A percentile compares a stretch with the other conserved stretches of the same genome.
These are phyloP conservation scores for Penicillium longicatenatum DNA, from an alignment of 495 filamentous ascomycete species.

Conservation along the genomic window DNA sequence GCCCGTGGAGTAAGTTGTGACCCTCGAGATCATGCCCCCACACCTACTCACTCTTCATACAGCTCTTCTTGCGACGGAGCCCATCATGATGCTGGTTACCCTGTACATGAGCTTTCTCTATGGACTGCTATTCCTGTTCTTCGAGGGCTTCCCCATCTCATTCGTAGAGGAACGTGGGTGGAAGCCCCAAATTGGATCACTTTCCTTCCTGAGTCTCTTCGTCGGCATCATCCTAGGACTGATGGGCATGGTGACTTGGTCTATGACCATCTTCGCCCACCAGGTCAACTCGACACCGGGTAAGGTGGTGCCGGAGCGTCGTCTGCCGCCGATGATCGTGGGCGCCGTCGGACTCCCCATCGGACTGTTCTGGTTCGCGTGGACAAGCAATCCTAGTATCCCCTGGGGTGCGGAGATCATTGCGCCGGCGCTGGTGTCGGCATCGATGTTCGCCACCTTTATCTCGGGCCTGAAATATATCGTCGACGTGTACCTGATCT, in stretches of 20 bases:
- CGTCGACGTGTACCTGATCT: slow-evolving; percentile 54
- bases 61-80: slow-evolving; percentile 36
- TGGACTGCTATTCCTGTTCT: slow-evolving; percentile 44
- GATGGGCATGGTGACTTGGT: slow-evolving; percentile 20
- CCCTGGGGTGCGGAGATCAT: slow-evolving; percentile 41
- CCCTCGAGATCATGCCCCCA: too few relatives aligned
- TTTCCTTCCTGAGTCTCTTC: slow-evolving; percentile 58
- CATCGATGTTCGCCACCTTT: slow-evolving; percentile 18
- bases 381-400: slow-evolving; percentile 41
- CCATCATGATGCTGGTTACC: slow-evolving; percentile 40
- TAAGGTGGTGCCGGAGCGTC: slow-evolving; percentile 43
- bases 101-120: slow-evolving; percentile 43
- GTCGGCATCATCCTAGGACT: slow-evolving; percentile 38
- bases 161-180: slow-evolving; percentile 52
- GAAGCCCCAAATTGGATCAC: slow-evolving; percentile 40
- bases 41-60: neutral
- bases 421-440: slow-evolving; percentile 26
- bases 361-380: slow-evolving; percentile 60
- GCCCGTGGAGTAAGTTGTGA: too few relatives aligned
- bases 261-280: neutral
- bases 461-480: slow-evolving; percentile 49
- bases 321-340: slow-evolving; percentile 53
- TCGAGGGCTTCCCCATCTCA: slow-evolving; percentile 54
- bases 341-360: slow-evolving; percentile 51
- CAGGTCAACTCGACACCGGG: neutral